These are phyloP conservation scores for Funneliformis mosseae DNA, from an alignment of 192 early-diverging fungal species.

Conservation along the genomic window DNA sequence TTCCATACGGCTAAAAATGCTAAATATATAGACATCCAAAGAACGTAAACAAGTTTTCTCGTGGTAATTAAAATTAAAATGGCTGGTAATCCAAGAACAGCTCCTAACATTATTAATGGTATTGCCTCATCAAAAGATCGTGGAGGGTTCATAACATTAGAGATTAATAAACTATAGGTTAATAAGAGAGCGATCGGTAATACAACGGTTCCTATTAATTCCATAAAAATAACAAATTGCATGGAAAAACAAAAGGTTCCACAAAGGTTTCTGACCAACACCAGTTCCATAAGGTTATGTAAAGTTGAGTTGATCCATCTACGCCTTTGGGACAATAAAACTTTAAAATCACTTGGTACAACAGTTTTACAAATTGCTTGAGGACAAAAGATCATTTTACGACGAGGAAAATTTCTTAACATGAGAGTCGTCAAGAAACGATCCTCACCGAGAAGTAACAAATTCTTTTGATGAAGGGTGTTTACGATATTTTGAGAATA, in stretches of 20 bases:
- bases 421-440: conserved; percentile 87
- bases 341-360: conserved; percentile 78
- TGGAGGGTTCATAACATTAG: conserved; percentile 51
- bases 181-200: conserved; percentile 73
- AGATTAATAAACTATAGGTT: conserved; percentile 63
- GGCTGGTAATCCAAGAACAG: conserved; percentile 83
- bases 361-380: conserved; percentile 85
- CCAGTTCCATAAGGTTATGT: conserved; percentile 90
- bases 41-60: conserved; percentile 77
- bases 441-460: conserved; percentile 67
- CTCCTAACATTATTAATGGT: conserved; percentile 72
- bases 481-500: conserved; percentile 78
- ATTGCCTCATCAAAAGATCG: conserved; percentile 53
- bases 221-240: conserved; percentile 80
- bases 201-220: conserved; percentile 72
- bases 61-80: conserved; percentile 88
- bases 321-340: conserved; percentile 85
- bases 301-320: conserved; percentile 97
- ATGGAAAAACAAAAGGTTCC: conserved; percentile 97
- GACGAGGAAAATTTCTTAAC: conserved; percentile 80
- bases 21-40: conserved; percentile 88
- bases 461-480: conserved; percentile 63
- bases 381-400: conserved; percentile 86
- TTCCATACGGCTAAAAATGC: conserved; percentile 92
- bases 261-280: conserved; percentile 90